Evolutionary conservation across 2,329 filamentous ascomycete genomes (phyloP), one percentile per base, ranked within the genome.

Genomic region (Sporothrix mexicana): DNA sequence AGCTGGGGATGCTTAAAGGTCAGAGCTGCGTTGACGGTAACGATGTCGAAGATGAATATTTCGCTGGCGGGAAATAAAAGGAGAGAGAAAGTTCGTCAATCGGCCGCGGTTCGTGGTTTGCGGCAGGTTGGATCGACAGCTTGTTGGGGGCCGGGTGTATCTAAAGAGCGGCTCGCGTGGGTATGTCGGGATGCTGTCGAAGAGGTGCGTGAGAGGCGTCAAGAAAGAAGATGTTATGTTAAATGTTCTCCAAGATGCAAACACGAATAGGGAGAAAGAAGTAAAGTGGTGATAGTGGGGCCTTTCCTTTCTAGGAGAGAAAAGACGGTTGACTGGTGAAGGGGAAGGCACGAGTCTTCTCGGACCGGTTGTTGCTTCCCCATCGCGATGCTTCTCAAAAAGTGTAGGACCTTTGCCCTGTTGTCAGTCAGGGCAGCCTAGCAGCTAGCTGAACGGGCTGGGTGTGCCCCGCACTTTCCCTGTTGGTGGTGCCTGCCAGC

Each of bases 311-410:
- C 30, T 36, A 36, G 17, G 61, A 20, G 5, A 47, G 15, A 20
- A 12, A 41, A 9, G 15, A 41, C 43, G 9, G 17, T 43, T 45
- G 30, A 10, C 17, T n/a, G 36, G 59, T 25, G 51, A 55, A 62
- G 41, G 12, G 51, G 30, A 70, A 70, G 49, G 49, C 30, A 25
- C 30, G 41, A 47, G 20, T 45, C 9, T n/a, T 61, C 36, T 45
- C n/a, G 61, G 45, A 36, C 64, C 13, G 45, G 47, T 67, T 51
- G 64, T 51, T 67, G 45, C 64, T 67, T 66, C 64, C 64, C 45
- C 51, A 45, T 67, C 64, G 64, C 64, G 64, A 67, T 67, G 47
- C 13, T 51, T 57, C 67, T 55, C 30, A 17, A 57, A 43, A 68
- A 25, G 41, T 7, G 53, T 25, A 70, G 43, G 64, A 51, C 23